Percentiles rank a stretch among this genome's conserved stretches.
Conservation (phyloP, 1,284 basidiomycete species). For the Boletus semigastroideus region DNA sequence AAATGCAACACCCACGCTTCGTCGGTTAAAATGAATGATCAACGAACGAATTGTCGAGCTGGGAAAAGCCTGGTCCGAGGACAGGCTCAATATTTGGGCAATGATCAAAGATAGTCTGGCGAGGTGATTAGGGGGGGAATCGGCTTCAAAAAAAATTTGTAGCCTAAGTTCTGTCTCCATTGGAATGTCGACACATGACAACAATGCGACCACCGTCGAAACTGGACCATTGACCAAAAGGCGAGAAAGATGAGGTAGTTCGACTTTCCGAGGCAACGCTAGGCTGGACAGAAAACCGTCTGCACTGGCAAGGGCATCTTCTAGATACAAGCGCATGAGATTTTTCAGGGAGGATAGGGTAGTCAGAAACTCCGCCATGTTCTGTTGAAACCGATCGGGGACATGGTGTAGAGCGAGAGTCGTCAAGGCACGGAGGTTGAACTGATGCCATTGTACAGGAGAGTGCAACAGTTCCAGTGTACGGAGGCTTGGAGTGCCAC, state of each 20-base stretch:
- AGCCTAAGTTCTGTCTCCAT: not conserved
- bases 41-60: not conserved
- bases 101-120: not conserved
- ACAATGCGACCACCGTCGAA: not conserved
- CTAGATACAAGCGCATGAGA: not conserved
- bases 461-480: not conserved
- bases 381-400: not conserved
- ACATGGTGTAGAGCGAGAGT: not conserved
- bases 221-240: not conserved
- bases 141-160: not conserved
- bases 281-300: not conserved
- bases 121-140: not conserved
- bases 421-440: not conserved
- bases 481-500: slow-evolving; percentile 1
- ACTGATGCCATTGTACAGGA: not conserved
- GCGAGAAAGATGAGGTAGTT: too few species aligned
- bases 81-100: not conserved
- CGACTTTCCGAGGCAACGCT: not conserved
- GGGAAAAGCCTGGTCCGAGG: too few species aligned
- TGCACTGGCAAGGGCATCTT: too few species aligned
- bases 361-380: not conserved
- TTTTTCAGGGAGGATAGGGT: not conserved
- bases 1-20: not conserved
- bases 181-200: slow-evolving; percentile 4
- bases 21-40: not conserved